Conservation (phyloP, 2,329 filamentous ascomycete genomes). For the Colletotrichum sp. region DNA sequence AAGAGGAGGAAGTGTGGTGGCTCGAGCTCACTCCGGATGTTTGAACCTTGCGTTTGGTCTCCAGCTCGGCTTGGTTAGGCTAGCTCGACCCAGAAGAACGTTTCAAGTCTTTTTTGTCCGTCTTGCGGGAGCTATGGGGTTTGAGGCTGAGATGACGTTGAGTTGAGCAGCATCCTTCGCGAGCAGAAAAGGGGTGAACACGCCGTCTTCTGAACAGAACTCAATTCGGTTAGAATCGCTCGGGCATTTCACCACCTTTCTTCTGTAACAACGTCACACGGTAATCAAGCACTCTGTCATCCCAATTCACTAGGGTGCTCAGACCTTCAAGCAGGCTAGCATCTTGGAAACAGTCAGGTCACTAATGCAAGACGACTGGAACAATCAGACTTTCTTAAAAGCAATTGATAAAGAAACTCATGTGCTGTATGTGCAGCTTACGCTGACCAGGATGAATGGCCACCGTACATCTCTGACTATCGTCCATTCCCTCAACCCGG, state of each 20-base stretch:
- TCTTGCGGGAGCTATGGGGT: neutral
- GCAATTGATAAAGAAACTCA: too few species aligned
- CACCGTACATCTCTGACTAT: too few species aligned
- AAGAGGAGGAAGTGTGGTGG: neutral
- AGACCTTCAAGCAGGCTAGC: neutral
- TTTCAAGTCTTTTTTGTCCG: neutral
- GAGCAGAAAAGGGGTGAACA: neutral
- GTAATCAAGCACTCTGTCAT: neutral
- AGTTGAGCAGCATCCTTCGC: neutral
- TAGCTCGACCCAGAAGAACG: neutral
- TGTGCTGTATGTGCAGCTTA: too few species aligned
- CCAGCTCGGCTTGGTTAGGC: neutral
- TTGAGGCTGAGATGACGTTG: neutral
- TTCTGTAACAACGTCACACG: neutral
- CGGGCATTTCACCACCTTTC: neutral
- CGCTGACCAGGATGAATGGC: too few species aligned
- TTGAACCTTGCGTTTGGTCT: neutral
- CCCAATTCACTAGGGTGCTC: neutral
- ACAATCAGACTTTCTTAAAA: too few species aligned
- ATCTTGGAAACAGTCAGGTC: too few species aligned
- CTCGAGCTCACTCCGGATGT: neutral
- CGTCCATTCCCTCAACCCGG: too few species aligned
- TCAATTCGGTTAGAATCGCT: neutral
- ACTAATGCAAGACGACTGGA: too few species aligned
- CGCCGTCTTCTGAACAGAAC: neutral